phyloP scores from a whole-genome alignment of 352 stramenopile genomes.

The Phytopythium vexans region DNA sequence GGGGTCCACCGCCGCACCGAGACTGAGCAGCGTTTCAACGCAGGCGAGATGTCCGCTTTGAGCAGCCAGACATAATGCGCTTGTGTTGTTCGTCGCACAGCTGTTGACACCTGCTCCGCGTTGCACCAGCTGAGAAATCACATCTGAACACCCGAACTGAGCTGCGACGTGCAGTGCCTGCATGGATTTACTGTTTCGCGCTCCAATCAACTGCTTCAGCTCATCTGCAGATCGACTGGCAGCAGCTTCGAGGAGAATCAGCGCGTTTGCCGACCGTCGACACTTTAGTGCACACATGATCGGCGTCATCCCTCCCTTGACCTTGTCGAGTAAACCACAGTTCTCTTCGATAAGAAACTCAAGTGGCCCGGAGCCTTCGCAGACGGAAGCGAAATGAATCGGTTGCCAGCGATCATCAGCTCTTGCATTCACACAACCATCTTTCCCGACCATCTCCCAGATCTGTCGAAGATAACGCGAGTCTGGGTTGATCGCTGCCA shows the following conservation, averaged over 20 bases:
- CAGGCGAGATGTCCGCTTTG: conserved; percentile 52
- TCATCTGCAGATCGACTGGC: too few relatives aligned
- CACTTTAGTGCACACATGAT: conserved; percentile 49
- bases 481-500: conserved; percentile 72
- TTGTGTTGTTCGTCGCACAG: conserved; percentile 12
- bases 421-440: conserved; percentile 38
- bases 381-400: conserved; percentile 64
- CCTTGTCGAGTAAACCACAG: conserved; percentile 43
- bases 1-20: conserved; percentile 48
- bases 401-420: conserved; percentile 53
- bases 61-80: conserved; percentile 56
- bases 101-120: conserved; percentile 36
- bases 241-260: conserved; percentile 32
- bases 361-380: conserved; percentile 42
- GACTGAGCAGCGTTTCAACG: conserved; percentile 40
- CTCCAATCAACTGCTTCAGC: conserved; percentile 19
- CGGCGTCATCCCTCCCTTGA: conserved; percentile 55
- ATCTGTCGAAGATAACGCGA: conserved; percentile 50
- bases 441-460: conserved; percentile 47
- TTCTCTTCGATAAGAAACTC: conserved; percentile 52
- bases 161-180: conserved; percentile 61
- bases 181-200: conserved; percentile 10
- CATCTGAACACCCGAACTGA: conserved; percentile 29
- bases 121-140: conserved; percentile 36
- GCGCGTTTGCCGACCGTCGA: conserved; percentile 44